Conservation (phyloP, 768 basidiomycete genomes). For the Tulasnella sp. region DNA sequence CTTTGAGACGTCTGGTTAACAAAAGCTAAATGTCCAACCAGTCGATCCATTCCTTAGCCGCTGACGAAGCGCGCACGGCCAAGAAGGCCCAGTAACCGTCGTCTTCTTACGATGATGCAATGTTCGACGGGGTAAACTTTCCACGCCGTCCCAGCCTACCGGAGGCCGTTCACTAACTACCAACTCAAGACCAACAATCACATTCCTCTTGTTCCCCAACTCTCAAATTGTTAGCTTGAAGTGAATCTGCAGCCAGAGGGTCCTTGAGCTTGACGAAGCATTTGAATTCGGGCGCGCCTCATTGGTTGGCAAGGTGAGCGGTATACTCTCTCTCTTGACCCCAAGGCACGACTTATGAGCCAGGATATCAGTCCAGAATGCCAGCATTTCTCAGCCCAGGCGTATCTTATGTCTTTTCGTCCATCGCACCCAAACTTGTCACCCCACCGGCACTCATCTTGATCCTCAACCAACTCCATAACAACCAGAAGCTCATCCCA, state of each 20-base stretch:
- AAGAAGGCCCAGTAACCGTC: neutral
- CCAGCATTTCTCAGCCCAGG: constrained; percentile 4
- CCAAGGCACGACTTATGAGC: neutral
- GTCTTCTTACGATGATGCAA: neutral
- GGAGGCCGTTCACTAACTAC: neutral
- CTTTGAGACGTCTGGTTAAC: no score
- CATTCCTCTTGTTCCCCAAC: neutral
- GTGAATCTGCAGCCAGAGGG: neutral
- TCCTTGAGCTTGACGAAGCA: neutral
- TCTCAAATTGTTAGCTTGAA: neutral
- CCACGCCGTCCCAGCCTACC: neutral
- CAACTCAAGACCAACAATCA: neutral
- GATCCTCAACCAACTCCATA: neutral
- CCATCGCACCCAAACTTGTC: neutral
- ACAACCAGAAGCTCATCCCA: neutral
- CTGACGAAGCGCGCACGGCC: no score
- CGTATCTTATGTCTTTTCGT: neutral
- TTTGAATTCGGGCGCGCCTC: neutral
- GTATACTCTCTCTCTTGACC: neutral
- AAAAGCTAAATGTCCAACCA: no score
- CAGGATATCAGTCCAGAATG: neutral
- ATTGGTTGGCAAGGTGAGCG: neutral
- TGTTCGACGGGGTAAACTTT: neutral
- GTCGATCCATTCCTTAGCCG: no score
- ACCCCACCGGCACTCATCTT: neutral